Conservation (phyloP, 208 protist species). For the Leishmania amazonensis region DNA sequence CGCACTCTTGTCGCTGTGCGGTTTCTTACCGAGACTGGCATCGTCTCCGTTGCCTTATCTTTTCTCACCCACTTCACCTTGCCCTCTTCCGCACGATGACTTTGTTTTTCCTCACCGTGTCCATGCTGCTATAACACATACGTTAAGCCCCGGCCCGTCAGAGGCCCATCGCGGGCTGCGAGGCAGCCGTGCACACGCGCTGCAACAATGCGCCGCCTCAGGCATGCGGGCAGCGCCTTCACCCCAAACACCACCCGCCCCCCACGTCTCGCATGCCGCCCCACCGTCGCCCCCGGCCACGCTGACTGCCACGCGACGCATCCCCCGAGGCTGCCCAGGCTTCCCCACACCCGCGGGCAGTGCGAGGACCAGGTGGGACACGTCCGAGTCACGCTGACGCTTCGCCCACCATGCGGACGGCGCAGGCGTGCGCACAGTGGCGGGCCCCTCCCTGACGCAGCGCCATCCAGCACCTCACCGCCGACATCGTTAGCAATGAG, state of each 20-base stretch:
- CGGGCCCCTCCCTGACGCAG: background rate
- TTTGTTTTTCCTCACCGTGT: background rate
- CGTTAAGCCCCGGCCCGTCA: background rate
- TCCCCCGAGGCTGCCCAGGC: background rate
- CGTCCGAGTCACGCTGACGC: background rate
- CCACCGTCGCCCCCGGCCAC: background rate
- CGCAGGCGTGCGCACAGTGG: background rate
- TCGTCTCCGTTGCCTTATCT: background rate
- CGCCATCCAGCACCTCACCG: background rate
- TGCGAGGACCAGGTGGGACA: background rate
- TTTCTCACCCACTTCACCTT: background rate
- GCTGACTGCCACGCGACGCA: background rate
- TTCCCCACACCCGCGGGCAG: background rate
- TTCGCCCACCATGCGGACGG: background rate
- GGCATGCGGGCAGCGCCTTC: background rate
- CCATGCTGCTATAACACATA: background rate
- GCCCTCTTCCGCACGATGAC: background rate
- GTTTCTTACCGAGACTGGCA: background rate
- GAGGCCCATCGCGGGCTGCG: background rate
- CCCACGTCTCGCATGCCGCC: background rate
- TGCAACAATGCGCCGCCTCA: background rate
- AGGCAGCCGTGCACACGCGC: background rate
- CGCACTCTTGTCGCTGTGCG: background rate
- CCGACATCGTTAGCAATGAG: background rate
- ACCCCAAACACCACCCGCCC: background rate